phyloP scores from a whole-genome alignment of 2,329 filamentous ascomycete genomes.

The Sclerotinia spermophila region DNA sequence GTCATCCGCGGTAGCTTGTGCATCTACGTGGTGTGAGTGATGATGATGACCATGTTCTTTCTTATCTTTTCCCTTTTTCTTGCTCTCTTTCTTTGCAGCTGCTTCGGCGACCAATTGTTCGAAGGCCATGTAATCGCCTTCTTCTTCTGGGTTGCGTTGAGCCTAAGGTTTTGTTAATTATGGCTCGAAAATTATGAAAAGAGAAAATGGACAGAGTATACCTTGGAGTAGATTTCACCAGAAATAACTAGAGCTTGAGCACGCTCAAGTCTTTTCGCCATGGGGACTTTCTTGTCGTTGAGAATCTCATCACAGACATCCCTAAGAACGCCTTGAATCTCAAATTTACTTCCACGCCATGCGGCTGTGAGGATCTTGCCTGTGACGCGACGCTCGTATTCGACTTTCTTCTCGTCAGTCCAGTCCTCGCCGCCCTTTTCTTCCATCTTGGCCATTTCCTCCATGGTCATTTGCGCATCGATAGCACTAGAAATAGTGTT shows the following conservation, averaged over 20 bases:
- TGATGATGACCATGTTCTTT: conserved; percentile 34
- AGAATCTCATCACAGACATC: conserved; percentile 91
- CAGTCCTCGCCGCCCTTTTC: conserved; percentile 93
- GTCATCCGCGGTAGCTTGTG: conserved; percentile 37
- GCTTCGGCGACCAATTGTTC: conserved; percentile 97
- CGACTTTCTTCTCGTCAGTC: conserved; percentile 95
- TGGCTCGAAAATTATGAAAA: not conserved
- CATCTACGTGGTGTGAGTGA: conserved; percentile 35
- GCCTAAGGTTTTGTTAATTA: conserved; percentile 52
- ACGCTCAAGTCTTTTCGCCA: conserved; percentile 83
- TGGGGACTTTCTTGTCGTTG: conserved; percentile 71
- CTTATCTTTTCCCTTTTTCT: conserved; percentile 63
- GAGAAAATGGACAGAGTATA: conserved; percentile 42
- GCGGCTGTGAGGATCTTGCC: conserved; percentile 97
- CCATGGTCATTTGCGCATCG: conserved; percentile 96
- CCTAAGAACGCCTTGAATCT: conserved; percentile 92
- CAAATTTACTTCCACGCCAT: conserved; percentile 94
- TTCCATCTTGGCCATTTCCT: conserved; percentile 97
- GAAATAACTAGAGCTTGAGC: conserved; percentile 86
- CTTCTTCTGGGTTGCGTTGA: conserved; percentile 85
- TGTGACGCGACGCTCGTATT: conserved; percentile 93
- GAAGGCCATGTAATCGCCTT: conserved; percentile 98
- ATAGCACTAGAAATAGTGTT: conserved; percentile 95
- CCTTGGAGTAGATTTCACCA: conserved; percentile 85
- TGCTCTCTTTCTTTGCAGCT: conserved; percentile 85